These are phyloP conservation scores for Sugiyamaella chiloensis DNA, from an alignment of 805 yeast species.

Conservation along the genomic window DNA sequence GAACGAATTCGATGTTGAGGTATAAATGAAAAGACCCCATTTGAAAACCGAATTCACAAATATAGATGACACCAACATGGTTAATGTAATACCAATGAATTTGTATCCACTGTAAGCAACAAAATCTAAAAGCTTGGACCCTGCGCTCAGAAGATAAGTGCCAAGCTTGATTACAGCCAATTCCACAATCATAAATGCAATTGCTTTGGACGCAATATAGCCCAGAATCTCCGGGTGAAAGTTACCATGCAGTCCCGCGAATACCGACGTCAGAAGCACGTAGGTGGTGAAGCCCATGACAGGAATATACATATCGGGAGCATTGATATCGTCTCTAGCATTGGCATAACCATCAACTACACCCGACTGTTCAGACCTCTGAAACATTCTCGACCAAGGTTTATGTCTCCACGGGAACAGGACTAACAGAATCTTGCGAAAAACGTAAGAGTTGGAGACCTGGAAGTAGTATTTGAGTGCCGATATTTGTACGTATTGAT, in stretches of 20 bases:
- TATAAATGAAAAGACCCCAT: slow-evolving; percentile 49
- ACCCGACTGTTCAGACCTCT: slow-evolving; percentile 38
- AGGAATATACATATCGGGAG: slow-evolving; percentile 96
- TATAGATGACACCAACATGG: slow-evolving; percentile 34
- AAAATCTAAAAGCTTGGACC: slow-evolving; percentile 74
- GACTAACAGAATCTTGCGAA: slow-evolving; percentile 66
- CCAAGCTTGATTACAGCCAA: slow-evolving; percentile 73
- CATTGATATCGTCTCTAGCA: slow-evolving; percentile 84
- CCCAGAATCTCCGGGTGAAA: slow-evolving; percentile 94
- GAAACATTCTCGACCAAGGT: slow-evolving; percentile 67
- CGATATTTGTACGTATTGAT: slow-evolving; percentile 46
- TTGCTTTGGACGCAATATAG: slow-evolving; percentile 76
- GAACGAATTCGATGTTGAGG: slow-evolving; percentile 54
- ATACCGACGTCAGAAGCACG: slow-evolving; percentile 74
- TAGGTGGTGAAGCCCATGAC: slow-evolving; percentile 89
- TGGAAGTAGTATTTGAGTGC: slow-evolving; percentile 84
- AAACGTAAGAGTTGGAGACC: slow-evolving; percentile 84
- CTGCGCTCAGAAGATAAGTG: slow-evolving; percentile 71
- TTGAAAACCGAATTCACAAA: slow-evolving; percentile 38
- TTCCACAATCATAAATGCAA: slow-evolving; percentile 79
- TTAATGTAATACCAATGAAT: slow-evolving; percentile 61
- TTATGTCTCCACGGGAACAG: slow-evolving; percentile 82
- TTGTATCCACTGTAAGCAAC: slow-evolving; percentile 91
- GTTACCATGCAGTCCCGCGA: slow-evolving; percentile 81
- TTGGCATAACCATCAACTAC: slow-evolving; percentile 54